phyloP scores from a whole-genome alignment of 176 grass and related monocot genomes.

The Thinopyrum elongatum region DNA sequence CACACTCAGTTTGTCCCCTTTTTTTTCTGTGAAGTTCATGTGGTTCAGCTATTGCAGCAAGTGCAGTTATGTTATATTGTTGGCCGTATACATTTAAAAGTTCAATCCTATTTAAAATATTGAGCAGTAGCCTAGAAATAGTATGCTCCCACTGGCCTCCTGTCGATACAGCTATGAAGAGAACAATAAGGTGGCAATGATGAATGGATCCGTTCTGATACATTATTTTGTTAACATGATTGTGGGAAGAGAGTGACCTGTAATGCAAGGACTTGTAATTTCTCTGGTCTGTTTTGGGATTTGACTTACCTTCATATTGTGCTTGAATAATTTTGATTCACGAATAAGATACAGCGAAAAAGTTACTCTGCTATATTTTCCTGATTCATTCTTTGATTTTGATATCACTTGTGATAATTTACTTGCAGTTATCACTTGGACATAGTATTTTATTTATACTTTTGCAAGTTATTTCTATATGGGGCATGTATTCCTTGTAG shows the following conservation, averaged over 20 bases:
- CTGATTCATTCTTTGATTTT: neutral
- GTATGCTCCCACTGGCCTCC: neutral
- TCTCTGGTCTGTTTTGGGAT: neutral
- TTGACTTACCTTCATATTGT: neutral
- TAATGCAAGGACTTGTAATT: neutral
- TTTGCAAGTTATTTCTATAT: conserved; percentile 10
- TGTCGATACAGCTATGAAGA: neutral
- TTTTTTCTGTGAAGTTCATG: neutral
- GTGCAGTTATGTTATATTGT: neutral
- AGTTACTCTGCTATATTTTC: neutral
- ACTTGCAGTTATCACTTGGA: neutral
- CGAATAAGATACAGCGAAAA: conserved; percentile 3
- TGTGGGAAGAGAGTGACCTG: neutral
- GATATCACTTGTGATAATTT: neutral
- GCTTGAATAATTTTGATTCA: neutral
- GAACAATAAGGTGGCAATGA: neutral
- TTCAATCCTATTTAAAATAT: conserved; percentile 9
- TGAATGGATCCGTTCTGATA: neutral
- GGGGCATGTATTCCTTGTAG: conserved; percentile 10
- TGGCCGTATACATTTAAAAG: neutral
- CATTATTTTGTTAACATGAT: neutral
- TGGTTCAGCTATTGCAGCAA: conserved; percentile 2
- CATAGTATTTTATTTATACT: neutral
- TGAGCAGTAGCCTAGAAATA: neutral
- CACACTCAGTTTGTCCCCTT: conserved; percentile 11